Evolutionary conservation across 495 filamentous ascomycete genomes (phyloP), one percentile per base, ranked within the genome.

Genomic region (Terfezia claveryi): DNA sequence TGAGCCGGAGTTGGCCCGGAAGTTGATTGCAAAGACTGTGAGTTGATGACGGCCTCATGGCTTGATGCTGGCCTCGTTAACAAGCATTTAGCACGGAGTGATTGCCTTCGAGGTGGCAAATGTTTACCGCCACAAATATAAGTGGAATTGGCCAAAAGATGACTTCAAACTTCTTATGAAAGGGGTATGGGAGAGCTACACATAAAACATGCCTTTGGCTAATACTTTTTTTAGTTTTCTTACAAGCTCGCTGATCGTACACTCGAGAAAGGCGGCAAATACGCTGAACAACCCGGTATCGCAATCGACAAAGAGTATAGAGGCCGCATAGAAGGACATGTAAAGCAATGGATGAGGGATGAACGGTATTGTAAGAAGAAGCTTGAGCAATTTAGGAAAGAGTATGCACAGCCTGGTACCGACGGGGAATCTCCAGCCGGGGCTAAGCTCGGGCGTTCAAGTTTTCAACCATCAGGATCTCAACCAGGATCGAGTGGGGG

Each of bases 41-140:
- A 59, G 62, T 56, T 41, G 4, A 46, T 1, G 27, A 7, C 27
- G 23, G 46, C 37, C 8, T 55, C 4, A 8, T 11, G 23, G 12
- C 12, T 55, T 27, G 17, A 27, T 16, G 9, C 12, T 7, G 14
- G 16, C 50, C n/a, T 23, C 27, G 50, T 37, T 14, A 16, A 55
- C 38, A 64, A 61, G 61, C 64, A 54, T 59, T 16, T 61, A 61
- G 46, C 62, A 64, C 32, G 62, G 63, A 36, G 62, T 61, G 11
- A 64, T 61, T 32, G 58, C 61, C 23, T 62, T 64, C 41, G 17
- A 46, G 8, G 41, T 46, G 14, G 41, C 41, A 46, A 20, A 46
- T 20, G 41, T 14, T 14, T 46, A 5, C 12, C 41, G 17, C 1
- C 57, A 54, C 36, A 64, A 64, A 46, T 64, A 59, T 32, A 58